Base-by-base conservation (phyloP, 2,329 filamentous ascomycete species). In the Ophiostoma populinum region DNA sequence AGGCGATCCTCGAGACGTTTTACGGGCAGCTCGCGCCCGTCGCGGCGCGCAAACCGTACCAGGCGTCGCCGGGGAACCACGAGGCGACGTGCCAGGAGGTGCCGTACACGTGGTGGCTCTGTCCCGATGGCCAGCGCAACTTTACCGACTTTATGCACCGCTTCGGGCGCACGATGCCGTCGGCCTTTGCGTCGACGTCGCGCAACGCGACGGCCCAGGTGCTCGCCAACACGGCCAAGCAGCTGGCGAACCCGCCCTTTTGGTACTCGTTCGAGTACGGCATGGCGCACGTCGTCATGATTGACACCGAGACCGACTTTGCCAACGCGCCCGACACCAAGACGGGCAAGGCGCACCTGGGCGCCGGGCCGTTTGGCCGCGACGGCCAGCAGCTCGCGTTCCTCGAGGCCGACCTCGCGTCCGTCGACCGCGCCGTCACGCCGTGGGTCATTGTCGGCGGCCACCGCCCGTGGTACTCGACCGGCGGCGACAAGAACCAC, bases 1-100 rank as follows among this genome's bases (percentile, higher is more conserved):
- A 95, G 62, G 94, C 87, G 3, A 95, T 95, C 44, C 66, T 95
- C 34, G 87, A 87, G n/a, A 85, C 95, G 57, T 95, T 73, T 47
- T 73, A 67, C 51, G 52, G 56, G 34, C 63, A 71, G 43, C 56
- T 71, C 1, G 59, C 62, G 0, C 64, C 67, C 4, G 61, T 74
- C 33, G 47, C 68, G 2, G 58, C 53, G 13, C 58, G 61, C 31
- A 70, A 71, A 48, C 52, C 58, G 0, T 75, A 73, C 55, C 67
- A 67, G 64, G 59, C 58, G 6, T 57, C 56, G 13, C 66, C 66
- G 0, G 70, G 70, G 1, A 75, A 74, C 48, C 69, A 75, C 47
- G 70, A 74, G 47, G 67, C 68, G 1, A 51, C 55, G 28, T 72
- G 68, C 46, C 46, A 55, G 38, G 60, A 65, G 45, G 45, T 63